Percentiles rank a stretch among this genome's conserved stretches.
Evolutionary conservation across 768 basidiomycete genomes (phyloP).

Genomic region (Exidia glandulosa): DNA sequence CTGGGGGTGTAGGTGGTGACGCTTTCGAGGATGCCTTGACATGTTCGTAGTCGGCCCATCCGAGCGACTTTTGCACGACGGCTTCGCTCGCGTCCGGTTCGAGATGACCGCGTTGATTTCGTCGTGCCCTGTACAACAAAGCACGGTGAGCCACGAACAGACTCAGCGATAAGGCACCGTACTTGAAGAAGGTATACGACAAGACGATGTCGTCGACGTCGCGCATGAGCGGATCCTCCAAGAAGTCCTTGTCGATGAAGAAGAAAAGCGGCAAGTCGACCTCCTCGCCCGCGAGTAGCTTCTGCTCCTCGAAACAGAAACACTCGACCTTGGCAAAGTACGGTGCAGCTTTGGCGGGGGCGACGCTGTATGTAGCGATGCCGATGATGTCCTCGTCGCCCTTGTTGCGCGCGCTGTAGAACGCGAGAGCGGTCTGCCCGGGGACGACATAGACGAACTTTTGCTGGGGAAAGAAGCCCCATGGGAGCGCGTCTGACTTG

Average conservation of each 20-base stretch:
- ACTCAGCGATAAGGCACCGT: background rate
- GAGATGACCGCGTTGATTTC: slow-evolving; percentile 74
- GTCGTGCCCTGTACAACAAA: slow-evolving; percentile 55
- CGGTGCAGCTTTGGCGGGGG: slow-evolving; percentile 92
- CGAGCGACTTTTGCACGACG: slow-evolving; percentile 68
- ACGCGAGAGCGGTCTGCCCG: slow-evolving; percentile 92
- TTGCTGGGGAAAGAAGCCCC: slow-evolving; percentile 88
- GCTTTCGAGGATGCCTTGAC: too few species aligned
- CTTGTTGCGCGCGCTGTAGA: slow-evolving; percentile 86
- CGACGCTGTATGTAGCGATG: slow-evolving; percentile 98
- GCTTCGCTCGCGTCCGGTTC: slow-evolving; percentile 85
- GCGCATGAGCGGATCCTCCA: slow-evolving; percentile 83
- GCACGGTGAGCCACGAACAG: background rate
- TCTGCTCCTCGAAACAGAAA: slow-evolving; percentile 99
- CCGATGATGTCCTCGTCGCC: slow-evolving; percentile 86
- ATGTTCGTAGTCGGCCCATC: slow-evolving; percentile 40
- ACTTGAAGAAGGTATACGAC: slow-evolving; percentile 91
- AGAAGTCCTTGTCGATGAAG: slow-evolving; percentile 95
- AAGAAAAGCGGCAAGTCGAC: slow-evolving; percentile 99
- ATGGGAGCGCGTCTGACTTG: slow-evolving; percentile 77
- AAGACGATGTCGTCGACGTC: slow-evolving; percentile 85
- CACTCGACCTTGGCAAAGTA: slow-evolving; percentile 99
- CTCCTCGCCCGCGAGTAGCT: slow-evolving; percentile 86
- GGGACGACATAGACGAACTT: slow-evolving; percentile 83
- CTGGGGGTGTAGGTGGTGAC: too few species aligned